Percentiles rank a stretch among this genome's conserved stretches.
Conservation (phyloP, 495 filamentous ascomycete species). For the Xylaria nigripes region DNA sequence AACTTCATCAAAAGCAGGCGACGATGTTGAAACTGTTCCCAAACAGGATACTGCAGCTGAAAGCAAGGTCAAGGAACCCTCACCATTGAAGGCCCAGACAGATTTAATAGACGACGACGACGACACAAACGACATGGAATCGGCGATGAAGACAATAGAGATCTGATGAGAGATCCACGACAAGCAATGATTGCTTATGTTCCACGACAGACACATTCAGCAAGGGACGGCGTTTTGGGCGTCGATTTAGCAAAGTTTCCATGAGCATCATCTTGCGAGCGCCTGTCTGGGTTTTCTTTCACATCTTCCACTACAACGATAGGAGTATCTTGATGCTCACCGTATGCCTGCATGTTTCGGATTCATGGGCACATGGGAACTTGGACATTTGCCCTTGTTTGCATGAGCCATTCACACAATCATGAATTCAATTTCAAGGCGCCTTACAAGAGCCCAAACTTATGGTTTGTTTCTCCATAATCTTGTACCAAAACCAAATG, state of each 20-base stretch:
- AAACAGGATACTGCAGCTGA: constrained; percentile 14
- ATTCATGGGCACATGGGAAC: constrained; percentile 5
- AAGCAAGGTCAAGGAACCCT: constrained; percentile 16
- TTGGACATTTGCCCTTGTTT: constrained; percentile 9
- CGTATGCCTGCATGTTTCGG: background rate
- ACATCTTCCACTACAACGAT: background rate
- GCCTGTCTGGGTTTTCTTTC: background rate
- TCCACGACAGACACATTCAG: constrained; percentile 24
- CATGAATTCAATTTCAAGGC: background rate
- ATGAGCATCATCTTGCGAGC: constrained; percentile 6
- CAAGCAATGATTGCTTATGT: constrained; percentile 20
- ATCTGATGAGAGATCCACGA: constrained; percentile 36
- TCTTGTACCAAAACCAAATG: constrained; percentile 22
- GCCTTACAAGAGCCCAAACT: constrained; percentile 9
- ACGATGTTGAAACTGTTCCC: constrained; percentile 33
- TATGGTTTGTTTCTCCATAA: constrained; percentile 13
- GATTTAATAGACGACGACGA: constrained; percentile 24
- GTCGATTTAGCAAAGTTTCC: constrained; percentile 12
- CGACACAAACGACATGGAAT: constrained; percentile 26
- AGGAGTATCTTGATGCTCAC: background rate
- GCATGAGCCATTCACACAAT: background rate
- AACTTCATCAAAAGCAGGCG: constrained; percentile 38
- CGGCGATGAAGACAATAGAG: constrained; percentile 52
- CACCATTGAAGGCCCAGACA: constrained; percentile 18
- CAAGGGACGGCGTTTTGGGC: constrained; percentile 26